Base-by-base conservation (phyloP, 208 protist genomes). In the Trypanosoma vivax region DNA sequence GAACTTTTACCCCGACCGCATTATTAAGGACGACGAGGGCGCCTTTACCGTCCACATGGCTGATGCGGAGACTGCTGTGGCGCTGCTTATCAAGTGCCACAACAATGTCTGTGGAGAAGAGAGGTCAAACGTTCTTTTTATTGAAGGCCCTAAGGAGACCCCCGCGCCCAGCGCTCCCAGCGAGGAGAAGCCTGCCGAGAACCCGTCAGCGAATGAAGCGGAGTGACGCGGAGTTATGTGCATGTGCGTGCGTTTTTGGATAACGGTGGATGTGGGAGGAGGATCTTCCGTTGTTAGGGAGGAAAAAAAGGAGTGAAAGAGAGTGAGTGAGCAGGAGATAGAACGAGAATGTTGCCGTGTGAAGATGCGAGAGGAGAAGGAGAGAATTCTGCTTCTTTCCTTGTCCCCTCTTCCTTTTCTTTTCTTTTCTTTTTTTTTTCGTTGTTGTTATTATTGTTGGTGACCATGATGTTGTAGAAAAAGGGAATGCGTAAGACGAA, bases 101-200 rank as follows among this genome's bases (percentile, higher is more conserved):
- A 84, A 77, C 45, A 73, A 77, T 54, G 73, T 94, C 4, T 94
- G 87, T 64, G 71, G 77, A 3, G 80, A 94, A 65, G 87, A 94
- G 62, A 66, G 82, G 29, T 90, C 83, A 30, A 91, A 91, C 65
- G 79, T 94, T 50, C 79, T 94, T 48, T 94, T 94, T 55, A 55
- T 94, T 47, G 76, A 88, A 33, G 83, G 65, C 19, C 77, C 82
- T 1, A 78, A 79, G 45, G 47, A 60, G 43, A 54, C 38, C 23
- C 21, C 24, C 50, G 27, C 31, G 16, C 5, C 39, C 39, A 18
- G 10, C 33, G 14, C 33, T n/a, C 10, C 33, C 10, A 14, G 16
- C 39, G 23, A 43, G 16, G n/a, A 7, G n/a, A 19, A 11, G 6
- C 23, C 39, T 43, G 39, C 10, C n/a, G n/a, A n/a, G n/a, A n/a